Percentiles rank a stretch among this genome's conserved stretches.
These are phyloP conservation scores for Salix suchowensis DNA, from an alignment of 345 rosid species.

Conservation along the genomic window DNA sequence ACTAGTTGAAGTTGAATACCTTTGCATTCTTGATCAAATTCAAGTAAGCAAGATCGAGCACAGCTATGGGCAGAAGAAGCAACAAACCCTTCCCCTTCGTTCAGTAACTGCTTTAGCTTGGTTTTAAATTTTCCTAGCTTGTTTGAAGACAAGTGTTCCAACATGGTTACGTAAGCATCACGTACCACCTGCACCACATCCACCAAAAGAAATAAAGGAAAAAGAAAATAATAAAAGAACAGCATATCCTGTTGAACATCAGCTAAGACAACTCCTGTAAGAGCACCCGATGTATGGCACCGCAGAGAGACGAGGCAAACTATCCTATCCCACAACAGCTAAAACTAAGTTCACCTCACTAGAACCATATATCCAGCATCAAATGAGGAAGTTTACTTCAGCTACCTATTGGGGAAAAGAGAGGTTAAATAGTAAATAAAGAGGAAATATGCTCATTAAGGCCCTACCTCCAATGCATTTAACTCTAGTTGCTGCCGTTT, in stretches of 20 bases:
- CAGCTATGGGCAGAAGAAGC: slow-evolving; percentile 49
- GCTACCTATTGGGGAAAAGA: background rate
- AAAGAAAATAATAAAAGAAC: too few relatives aligned
- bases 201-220: background rate
- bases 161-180: slow-evolving; percentile 44
- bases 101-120: slow-evolving; percentile 43
- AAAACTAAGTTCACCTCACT: background rate
- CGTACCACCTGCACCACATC: slow-evolving; percentile 39
- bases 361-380: background rate
- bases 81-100: slow-evolving; percentile 61
- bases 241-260: too few relatives aligned
- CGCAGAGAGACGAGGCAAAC: too few relatives aligned
- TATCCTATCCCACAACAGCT: background rate
- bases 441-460: background rate
- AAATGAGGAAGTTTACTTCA: background rate
- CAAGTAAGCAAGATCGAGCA: slow-evolving; percentile 40
- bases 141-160: slow-evolving; percentile 55
- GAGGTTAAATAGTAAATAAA: background rate
- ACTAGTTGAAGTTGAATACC: slow-evolving; percentile 30
- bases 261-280: too few relatives aligned
- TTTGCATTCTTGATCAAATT: slow-evolving; percentile 60
- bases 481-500: slow-evolving; percentile 50
- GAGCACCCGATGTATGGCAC: too few relatives aligned
- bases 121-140: slow-evolving; percentile 50
- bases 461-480: slow-evolving; percentile 64